Evolutionary conservation across 2,329 filamentous ascomycete genomes (phyloP), one percentile per base, ranked within the genome.

Genomic region (Davidsoniella eucalypti): DNA sequence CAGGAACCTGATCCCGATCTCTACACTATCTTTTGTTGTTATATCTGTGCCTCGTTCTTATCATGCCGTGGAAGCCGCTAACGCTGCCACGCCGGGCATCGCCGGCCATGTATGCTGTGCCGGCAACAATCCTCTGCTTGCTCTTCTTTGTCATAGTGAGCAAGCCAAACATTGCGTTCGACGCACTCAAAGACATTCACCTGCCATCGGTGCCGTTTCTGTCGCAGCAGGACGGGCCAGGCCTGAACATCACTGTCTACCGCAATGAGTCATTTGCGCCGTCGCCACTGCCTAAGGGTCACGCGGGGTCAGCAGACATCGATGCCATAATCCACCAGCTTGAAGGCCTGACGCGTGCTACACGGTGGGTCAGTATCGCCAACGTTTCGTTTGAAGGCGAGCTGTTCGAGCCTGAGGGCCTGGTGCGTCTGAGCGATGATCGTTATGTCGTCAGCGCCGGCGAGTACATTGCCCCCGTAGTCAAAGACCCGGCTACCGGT

Each of bases 381-480:
- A 67, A 65, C 16, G 59, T 70, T 25, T 59, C 55, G 5, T 64
- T 72, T 36, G 60, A 71, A 49, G 69, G 67, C 25, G 64, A 71
- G 51, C 65, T 65, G 1, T 69, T 65, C 54, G 70, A 72, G 51
- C 69, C 70, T 1, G 70, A 73, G 53, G 69, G 70, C 3, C 65
- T 72, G 44, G 63, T 69, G 10, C 64, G 67, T 3, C 54, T 72
- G 0, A 62, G 64, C 5, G 54, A 61, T 17, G 61, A 70, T 40
- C 66, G 68, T 14, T 70, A 66, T 50, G 61, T 71, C 52, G 61
- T 73, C 38, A 66, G 64, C 18, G 63, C 65, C 8, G 68, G 66
- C 16, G 64, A 71, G 55, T 71, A 67, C 55, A 69, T 62, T 3
- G 46, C 42, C 21, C 52, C 55, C 7, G 47, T 1, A 12, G 65